Evolutionary conservation across 805 yeast species (phyloP), one percentile per base, ranked within the genome.

Genomic region (Candida alai): DNA sequence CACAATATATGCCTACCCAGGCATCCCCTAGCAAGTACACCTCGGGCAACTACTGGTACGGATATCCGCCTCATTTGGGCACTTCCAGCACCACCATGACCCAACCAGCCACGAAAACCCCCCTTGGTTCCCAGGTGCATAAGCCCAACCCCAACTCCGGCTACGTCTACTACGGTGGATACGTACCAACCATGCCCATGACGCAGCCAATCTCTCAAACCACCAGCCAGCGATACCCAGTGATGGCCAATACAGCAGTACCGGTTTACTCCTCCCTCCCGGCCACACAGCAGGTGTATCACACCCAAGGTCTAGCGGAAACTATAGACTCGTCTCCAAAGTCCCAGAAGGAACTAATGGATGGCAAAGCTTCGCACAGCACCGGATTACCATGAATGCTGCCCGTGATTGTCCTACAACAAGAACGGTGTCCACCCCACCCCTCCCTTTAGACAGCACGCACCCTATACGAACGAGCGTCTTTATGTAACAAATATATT

Each of bases 21-120:
- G n/a, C n/a, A n/a, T n/a, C n/a, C n/a, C 21, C 39, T 24, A 32
- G 19, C n/a, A 39, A 39, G 10, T 39, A 39, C 28, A 27, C 21
- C 14, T 20, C 37, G 4, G 37, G 37, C 6, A 39, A 35, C 19
- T 39, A 39, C 27, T 39, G 42, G 42, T 36, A 39, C 27, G 39
- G 39, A 4, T 39, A 35, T 24, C 28, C 41, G 4, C 30, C 23
- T 11, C 37, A 37, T 12, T 16, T 27, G 27, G 22, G 35, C 18
- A n/a, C 34, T 19, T 26, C 36, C 18, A 27, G 26, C 11, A 8
- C 26, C n/a, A 14, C n/a, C n/a, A n/a, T n/a, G n/a, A n/a, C n/a
- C n/a, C n/a, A n/a, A n/a, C n/a, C n/a, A n/a, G n/a, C n/a, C n/a
- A n/a, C n/a, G n/a, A n/a, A n/a, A n/a, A n/a, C n/a, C n/a, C n/a